Evolutionary conservation across 1,284 basidiomycete genomes (phyloP).

Genomic region (Stereum hirsutum): DNA sequence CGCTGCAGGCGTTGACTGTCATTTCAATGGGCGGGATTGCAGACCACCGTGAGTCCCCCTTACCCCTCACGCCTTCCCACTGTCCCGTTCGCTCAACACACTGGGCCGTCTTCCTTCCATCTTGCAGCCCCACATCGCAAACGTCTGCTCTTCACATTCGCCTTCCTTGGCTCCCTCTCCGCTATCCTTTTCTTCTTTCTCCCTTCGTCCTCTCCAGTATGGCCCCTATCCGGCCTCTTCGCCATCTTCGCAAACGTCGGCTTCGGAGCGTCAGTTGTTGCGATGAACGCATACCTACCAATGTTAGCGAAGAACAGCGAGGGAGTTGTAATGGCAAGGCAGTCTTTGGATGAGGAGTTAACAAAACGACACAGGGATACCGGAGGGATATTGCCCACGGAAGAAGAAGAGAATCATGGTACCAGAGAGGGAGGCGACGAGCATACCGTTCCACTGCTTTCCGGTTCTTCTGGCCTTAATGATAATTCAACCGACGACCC

Average conservation of each 20-base stretch:
- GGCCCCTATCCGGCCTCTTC: slow-evolving; percentile 54
- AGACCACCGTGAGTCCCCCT: slow-evolving; percentile 62
- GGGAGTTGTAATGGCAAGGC: slow-evolving; percentile 41
- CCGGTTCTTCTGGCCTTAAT: slow-evolving; percentile 5
- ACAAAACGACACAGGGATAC: no score
- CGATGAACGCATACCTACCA: slow-evolving; percentile 86
- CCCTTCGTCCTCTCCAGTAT: slow-evolving; percentile 58
- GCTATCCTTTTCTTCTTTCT: slow-evolving; percentile 67
- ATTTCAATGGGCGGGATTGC: slow-evolving; percentile 87
- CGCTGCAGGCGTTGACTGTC: slow-evolving; percentile 80
- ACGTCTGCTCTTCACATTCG: slow-evolving; percentile 67
- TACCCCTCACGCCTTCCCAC: not conserved
- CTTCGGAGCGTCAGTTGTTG: slow-evolving; percentile 79
- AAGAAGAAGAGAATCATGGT: slow-evolving; percentile 7
- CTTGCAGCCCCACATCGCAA: slow-evolving; percentile 70
- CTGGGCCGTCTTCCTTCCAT: not conserved
- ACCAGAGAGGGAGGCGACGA: slow-evolving; percentile 11
- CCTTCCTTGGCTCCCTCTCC: slow-evolving; percentile 55
- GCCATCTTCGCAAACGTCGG: slow-evolving; percentile 72
- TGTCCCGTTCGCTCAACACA: slow-evolving; percentile 4
- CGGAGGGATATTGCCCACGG: no score
- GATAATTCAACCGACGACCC: slow-evolving; percentile 5
- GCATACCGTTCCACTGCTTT: slow-evolving; percentile 13
- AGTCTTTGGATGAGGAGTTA: no score
- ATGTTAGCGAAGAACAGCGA: slow-evolving; percentile 58